Conservation (phyloP, 1,284 basidiomycete species). For the Naganishia albida region DNA sequence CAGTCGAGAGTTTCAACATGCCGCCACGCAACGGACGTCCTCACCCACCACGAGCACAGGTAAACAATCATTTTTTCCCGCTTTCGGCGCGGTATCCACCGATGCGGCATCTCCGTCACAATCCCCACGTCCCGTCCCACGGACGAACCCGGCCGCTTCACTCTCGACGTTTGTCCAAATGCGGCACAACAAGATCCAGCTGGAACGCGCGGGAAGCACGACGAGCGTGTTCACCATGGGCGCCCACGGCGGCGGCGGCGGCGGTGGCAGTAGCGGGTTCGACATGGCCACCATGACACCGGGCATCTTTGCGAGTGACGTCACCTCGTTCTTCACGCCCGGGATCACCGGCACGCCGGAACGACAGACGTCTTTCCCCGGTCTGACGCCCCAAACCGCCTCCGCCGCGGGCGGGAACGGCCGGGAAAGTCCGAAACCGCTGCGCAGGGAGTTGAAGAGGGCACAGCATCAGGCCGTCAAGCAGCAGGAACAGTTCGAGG, state of each 20-base stretch:
- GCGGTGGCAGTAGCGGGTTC: too few species aligned
- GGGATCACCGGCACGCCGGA: constrained; percentile 17
- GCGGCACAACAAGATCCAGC: constrained; percentile 51
- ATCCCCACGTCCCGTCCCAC: constrained; percentile 21
- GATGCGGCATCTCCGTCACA: constrained; percentile 24
- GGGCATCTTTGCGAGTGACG: constrained; percentile 9
- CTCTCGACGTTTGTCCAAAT: constrained; percentile 54
- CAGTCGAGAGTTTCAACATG: constrained; percentile 33
- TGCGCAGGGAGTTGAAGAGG: constrained; percentile 18
- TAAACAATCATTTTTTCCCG: constrained; percentile 34
- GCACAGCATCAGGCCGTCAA: constrained; percentile 20
- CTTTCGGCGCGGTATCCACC: constrained; percentile 19
- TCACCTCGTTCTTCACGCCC: constrained; percentile 20
- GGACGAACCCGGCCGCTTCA: constrained; percentile 34
- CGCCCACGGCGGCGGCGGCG: background rate
- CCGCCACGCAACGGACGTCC: background rate
- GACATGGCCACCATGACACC: constrained; percentile 26
- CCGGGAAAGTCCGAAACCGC: constrained; percentile 7
- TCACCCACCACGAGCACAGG: constrained; percentile 2
- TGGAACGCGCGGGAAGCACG: constrained; percentile 44
- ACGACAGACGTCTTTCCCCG: constrained; percentile 29
- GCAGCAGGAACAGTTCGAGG: constrained; percentile 40
- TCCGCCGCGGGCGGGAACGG: background rate
- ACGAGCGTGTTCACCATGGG: constrained; percentile 40
- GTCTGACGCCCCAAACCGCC: constrained; percentile 14